phyloP scores from a whole-genome alignment of 202 grass and related monocot genomes.

The Panicum hallii region DNA sequence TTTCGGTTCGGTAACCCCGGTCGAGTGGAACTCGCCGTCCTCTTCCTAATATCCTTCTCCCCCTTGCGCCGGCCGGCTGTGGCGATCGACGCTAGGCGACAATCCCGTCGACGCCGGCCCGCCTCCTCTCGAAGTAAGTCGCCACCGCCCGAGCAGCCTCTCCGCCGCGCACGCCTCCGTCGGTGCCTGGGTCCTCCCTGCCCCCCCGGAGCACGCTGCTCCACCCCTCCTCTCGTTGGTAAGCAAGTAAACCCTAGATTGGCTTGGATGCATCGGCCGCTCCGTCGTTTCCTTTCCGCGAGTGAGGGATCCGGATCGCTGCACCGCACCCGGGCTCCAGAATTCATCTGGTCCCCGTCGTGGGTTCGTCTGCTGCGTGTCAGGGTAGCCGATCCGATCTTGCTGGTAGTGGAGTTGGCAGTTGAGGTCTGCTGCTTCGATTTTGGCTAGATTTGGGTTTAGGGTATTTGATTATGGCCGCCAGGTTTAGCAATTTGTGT shows the following conservation, averaged over 20 bases:
- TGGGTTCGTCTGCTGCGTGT: background rate
- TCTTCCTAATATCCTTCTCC: too few relatives aligned
- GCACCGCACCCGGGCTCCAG: background rate
- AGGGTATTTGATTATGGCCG: background rate
- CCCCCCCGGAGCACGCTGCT: background rate
- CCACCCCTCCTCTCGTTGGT: background rate
- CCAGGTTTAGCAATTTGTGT: too few relatives aligned
- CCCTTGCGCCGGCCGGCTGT: too few relatives aligned
- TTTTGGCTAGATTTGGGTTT: slow-evolving; percentile 9
- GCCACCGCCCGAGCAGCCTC: too few relatives aligned
- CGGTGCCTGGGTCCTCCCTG: too few relatives aligned
- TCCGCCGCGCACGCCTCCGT: too few relatives aligned
- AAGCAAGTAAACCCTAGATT: background rate
- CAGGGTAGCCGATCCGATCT: background rate
- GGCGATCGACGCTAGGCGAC: too few relatives aligned
- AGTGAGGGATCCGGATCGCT: background rate
- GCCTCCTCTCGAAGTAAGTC: too few relatives aligned
- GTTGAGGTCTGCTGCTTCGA: background rate
- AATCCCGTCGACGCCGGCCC: too few relatives aligned
- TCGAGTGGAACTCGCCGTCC: too few relatives aligned
- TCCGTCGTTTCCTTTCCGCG: background rate
- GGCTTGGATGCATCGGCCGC: background rate
- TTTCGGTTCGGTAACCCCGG: too few relatives aligned
- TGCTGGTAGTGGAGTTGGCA: background rate
- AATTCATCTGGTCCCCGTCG: background rate